These are phyloP conservation scores for Chlamydomonas urium DNA, from an alignment of 139 green algal species.

Conservation along the genomic window DNA sequence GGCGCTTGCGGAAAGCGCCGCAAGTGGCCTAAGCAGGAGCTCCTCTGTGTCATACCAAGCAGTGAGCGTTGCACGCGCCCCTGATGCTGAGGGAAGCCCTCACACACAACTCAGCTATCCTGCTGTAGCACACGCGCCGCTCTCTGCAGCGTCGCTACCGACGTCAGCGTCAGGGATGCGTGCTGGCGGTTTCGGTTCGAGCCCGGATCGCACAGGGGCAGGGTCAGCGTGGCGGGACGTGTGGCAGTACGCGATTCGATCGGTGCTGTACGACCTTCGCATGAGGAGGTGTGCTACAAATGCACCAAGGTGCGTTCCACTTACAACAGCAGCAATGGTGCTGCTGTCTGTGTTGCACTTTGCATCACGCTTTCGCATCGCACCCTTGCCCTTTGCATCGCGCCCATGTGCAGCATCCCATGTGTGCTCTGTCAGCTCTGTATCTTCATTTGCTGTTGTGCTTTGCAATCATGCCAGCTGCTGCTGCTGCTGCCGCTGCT, in stretches of 20 bases:
- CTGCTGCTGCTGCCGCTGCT: background rate
- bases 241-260: conserved; percentile 46
- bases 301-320: background rate
- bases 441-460: background rate
- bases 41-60: too few relatives aligned
- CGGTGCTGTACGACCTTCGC: conserved; percentile 26
- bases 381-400: background rate
- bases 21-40: too few relatives aligned
- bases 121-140: too few relatives aligned
- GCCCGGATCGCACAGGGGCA: conserved; percentile 6
- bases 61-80: too few relatives aligned
- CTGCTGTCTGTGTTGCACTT: too few relatives aligned
- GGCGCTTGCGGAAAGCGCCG: too few relatives aligned
- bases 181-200: background rate
- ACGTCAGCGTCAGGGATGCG: too few relatives aligned
- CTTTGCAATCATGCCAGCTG: background rate
- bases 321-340: conserved; percentile 16
- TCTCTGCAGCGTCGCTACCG: too few relatives aligned
- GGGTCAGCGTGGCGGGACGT: conserved; percentile 18
- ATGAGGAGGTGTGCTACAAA: background rate
- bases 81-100: too few relatives aligned
- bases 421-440: background rate
- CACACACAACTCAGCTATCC: too few relatives aligned
- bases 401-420: background rate
- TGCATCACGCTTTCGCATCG: background rate